These are phyloP conservation scores for Paraconiothyrium brasiliense DNA, from an alignment of 2,329 filamentous ascomycete genomes.

Conservation along the genomic window DNA sequence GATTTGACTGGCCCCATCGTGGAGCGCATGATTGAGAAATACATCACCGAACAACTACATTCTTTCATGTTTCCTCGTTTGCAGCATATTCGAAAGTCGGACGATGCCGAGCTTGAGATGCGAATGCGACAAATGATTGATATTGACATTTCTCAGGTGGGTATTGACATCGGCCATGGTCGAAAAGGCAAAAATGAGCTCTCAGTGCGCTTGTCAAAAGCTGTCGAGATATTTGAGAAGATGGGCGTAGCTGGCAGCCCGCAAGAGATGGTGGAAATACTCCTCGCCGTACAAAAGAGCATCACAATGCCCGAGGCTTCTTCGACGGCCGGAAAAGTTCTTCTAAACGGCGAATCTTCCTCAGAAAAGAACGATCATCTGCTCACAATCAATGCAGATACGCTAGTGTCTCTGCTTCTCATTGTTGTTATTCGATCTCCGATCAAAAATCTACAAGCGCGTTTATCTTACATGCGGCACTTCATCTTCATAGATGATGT, in stretches of 20 bases:
- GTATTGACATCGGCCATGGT: slow-evolving; percentile 84
- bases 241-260: slow-evolving; percentile 80
- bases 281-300: slow-evolving; percentile 83
- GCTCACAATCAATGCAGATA: slow-evolving; percentile 83
- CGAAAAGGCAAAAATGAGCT: slow-evolving; percentile 82
- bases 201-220: slow-evolving; percentile 76
- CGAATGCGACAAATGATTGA: slow-evolving; percentile 93
- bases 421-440: slow-evolving; percentile 93
- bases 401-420: slow-evolving; percentile 87
- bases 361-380: slow-evolving; percentile 64
- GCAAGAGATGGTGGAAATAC: slow-evolving; percentile 85
- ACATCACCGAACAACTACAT: slow-evolving; percentile 92
- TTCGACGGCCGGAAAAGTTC: slow-evolving; percentile 24
- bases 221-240: slow-evolving; percentile 88
- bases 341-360: slow-evolving; percentile 34
- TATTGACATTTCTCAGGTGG: slow-evolving; percentile 93
- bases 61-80: slow-evolving; percentile 86
- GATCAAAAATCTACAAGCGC: slow-evolving; percentile 85
- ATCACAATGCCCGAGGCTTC: slow-evolving; percentile 70
- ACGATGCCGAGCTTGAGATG: slow-evolving; percentile 87
- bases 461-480: slow-evolving; percentile 92
- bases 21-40: slow-evolving; percentile 92
- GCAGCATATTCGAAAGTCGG: slow-evolving; percentile 77
- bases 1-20: slow-evolving; percentile 92
- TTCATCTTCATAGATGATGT: slow-evolving; percentile 99